Conservation (phyloP, 768 basidiomycete genomes). For the Lactifluus piperatus region DNA sequence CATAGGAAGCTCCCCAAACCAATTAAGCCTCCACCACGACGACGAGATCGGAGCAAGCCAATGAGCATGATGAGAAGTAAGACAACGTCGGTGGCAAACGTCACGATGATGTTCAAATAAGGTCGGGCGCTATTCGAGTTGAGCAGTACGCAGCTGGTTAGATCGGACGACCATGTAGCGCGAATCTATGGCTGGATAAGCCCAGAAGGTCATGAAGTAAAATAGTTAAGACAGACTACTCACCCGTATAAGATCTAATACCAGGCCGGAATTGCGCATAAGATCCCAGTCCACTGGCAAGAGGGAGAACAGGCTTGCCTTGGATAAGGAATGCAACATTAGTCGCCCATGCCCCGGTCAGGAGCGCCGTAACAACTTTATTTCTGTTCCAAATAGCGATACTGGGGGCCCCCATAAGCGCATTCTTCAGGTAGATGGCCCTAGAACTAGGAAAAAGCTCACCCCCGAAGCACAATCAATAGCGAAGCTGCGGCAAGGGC, state of each 20-base stretch:
- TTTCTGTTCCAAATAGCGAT: neutral
- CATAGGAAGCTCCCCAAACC: neutral
- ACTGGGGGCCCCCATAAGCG: neutral
- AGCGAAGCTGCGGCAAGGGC: neutral
- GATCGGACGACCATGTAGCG: neutral
- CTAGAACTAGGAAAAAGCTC: neutral
- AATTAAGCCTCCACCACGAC: neutral
- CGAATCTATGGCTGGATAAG: neutral
- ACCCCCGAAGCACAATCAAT: neutral
- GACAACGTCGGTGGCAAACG: neutral
- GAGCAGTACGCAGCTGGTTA: neutral
- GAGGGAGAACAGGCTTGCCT: neutral
- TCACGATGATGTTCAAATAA: neutral
- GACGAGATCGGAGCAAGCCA: neutral
- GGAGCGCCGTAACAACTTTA: neutral
- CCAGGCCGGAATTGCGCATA: neutral
- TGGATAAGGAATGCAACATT: neutral
- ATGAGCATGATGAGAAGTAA: conserved; percentile 1
- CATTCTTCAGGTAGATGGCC: neutral
- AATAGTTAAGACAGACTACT: neutral
- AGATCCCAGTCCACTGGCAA: neutral
- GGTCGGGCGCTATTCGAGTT: neutral
- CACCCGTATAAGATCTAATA: neutral
- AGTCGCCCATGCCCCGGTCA: neutral
- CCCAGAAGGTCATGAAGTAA: neutral